Conservation (phyloP, 1,284 basidiomycete genomes). For the Cronartium quercuum region DNA sequence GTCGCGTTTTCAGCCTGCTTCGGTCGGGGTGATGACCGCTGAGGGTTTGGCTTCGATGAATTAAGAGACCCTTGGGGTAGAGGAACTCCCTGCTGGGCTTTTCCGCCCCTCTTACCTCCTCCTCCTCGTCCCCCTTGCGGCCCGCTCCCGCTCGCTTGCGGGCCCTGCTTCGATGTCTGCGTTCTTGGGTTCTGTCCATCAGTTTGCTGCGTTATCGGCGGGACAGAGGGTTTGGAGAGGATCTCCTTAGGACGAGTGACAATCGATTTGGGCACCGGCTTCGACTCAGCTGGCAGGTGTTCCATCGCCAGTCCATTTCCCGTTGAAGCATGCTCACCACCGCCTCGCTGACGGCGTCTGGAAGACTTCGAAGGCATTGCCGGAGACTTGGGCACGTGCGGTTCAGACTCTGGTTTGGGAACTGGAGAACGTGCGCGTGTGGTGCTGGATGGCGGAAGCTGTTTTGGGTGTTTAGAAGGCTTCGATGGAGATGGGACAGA, state of each 20-base stretch:
- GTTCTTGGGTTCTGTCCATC: background rate
- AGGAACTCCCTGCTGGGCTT: background rate
- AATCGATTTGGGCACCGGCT: background rate
- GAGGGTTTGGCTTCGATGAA: background rate
- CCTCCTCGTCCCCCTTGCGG: constrained; percentile 5
- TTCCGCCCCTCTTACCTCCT: background rate
- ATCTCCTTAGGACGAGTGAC: background rate
- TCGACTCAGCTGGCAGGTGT: background rate
- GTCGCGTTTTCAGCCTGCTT: background rate
- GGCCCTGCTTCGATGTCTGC: background rate
- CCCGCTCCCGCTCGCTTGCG: constrained; percentile 1
- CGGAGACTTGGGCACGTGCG: background rate
- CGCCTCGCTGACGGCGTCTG: background rate
- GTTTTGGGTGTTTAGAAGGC: background rate
- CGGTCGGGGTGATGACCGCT: background rate
- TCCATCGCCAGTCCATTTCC: background rate
- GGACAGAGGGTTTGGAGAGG: background rate
- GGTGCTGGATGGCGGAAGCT: background rate
- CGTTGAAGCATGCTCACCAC: background rate
- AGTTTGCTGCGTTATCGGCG: background rate
- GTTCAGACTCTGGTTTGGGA: background rate
- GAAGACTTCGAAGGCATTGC: background rate
- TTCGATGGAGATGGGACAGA: background rate
- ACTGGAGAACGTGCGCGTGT: background rate
- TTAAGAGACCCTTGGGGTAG: background rate